Base-by-base conservation (phyloP, 176 grass and related monocot genomes). In the Neostapfia colusana region DNA sequence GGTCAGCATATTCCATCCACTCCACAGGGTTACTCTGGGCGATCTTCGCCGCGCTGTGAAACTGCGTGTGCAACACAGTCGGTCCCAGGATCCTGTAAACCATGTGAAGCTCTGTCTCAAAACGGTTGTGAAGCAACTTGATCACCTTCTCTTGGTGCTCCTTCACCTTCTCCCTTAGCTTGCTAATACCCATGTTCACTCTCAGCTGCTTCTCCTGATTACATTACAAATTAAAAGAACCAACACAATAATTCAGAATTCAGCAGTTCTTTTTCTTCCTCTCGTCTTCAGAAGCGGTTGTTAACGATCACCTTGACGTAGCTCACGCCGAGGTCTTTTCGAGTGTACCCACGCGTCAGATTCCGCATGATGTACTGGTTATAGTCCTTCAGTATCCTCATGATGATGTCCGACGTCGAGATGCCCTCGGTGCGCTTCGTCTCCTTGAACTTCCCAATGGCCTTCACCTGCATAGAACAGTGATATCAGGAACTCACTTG, bases 311-410 rank as follows among this genome's bases (percentile, higher is more conserved):
- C 90, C 88, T 92, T 91, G 64, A 93, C 86, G 67, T 93, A 93
- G 86, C 90, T 97, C 70, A 97, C 85, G 0, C 93, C 86, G 4
- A 93, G 90, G 38, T 97, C 93, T 78, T 97, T 93, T 31, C 86
- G 78, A 41, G 84, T 83, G 60, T 93, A 97, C n/a, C 86, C 93
- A 11, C 85, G 60, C 28, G 86, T 92, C 46, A 93, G 71, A 70
- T 97, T 97, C 46, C 88, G 90, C 88, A 89, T 97, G 27, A 93
- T 92, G 72, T 97, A 93, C n/a, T 93, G 80, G 76, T 97, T 97
- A 61, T 97, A 93, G 66, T 91, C 93, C 85, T 97, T 97, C 37
- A 97, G 44, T 66, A 97, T 97, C 82, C 93, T 86, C 90, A 91
- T 97, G 85, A 97, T 93, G 21, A 97, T 88, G 74, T 97, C 90